Base-by-base conservation (phyloP, 257 asterid species). In the Ehretia macrophylla region DNA sequence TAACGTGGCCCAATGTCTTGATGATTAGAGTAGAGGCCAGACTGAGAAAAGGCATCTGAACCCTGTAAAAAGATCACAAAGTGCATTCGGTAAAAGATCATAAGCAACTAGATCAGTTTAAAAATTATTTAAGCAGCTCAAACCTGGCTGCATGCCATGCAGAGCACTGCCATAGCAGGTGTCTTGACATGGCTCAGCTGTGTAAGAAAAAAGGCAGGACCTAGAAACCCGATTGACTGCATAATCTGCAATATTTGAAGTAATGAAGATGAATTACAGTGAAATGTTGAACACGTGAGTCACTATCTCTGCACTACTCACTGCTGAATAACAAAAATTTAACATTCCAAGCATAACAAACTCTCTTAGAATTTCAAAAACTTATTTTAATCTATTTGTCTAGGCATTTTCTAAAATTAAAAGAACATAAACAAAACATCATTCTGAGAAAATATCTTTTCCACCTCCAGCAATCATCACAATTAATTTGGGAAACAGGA, bases 1-100 rank as follows among this genome's bases (percentile, higher is more conserved):
- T 92, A 92, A 48, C 98, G 98, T 27, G 98, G 97, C 32, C 97
- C 98, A 49, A 92, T 92, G 69, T 93, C 99, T 81, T 93, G 99
- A 81, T 93, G 99, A 71, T 91, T 88, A 42, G 97, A 91, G 82
- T 91, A 88, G 52, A 88, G 77, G 45, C 98, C 98, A 23, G 98
- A 92, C 75, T 92, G 97, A 20, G 97, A 92, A 81, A 92, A 92
- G 8, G 97, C 98, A 72, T 92, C 98, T n/a, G 79, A 78, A 63
- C 98, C 97, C 96, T 91, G 83, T 56, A 55, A 51, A 72, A 38
- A 21, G 44, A 20, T 37, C 35, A 22, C 18, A 56, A 59, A 59
- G 42, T 52, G 60, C 44, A 56, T 45, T n/a, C 13, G 55, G 55
- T 8, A 51, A 60, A 21, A 37, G 45, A 32, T 27, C 20, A 10